phyloP scores from a whole-genome alignment of 495 filamentous ascomycete species.

The Penicillium bovifimosum region DNA sequence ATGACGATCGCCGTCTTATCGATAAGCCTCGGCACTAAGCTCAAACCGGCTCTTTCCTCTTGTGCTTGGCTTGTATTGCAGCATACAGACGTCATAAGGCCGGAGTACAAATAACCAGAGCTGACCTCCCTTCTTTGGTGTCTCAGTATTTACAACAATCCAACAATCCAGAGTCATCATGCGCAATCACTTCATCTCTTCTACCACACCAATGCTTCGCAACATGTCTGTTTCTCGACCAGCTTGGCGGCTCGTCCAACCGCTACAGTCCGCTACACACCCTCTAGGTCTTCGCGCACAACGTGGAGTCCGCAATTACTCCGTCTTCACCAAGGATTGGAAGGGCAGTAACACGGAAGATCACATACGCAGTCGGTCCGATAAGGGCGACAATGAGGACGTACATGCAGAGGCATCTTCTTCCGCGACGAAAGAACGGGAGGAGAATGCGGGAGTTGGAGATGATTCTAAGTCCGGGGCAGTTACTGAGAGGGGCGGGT shows the following conservation, averaged over 20 bases:
- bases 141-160: neutral
- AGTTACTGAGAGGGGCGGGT: conserved; percentile 39
- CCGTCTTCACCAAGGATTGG: conserved; percentile 30
- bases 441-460: conserved; percentile 30
- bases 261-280: conserved; percentile 15
- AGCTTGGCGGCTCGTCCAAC: conserved; percentile 8
- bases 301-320: conserved; percentile 12
- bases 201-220: neutral
- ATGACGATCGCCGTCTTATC: conserved; percentile 16
- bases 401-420: conserved; percentile 32
- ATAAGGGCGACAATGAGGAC: conserved; percentile 41
- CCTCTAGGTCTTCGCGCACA: conserved; percentile 5
- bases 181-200: neutral
- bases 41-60: neutral
- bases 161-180: neutral
- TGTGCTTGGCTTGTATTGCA: conserved; percentile 20
- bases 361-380: conserved; percentile 28
- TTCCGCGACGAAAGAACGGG: conserved; percentile 38
- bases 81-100: conserved; percentile 31
- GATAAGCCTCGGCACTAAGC: conserved; percentile 14
- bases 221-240: conserved; percentile 6
- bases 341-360: conserved; percentile 32
- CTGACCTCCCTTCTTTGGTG: too few relatives aligned
- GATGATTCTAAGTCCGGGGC: conserved; percentile 35
- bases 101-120: neutral